Conservation (phyloP, 495 filamentous ascomycete genomes). For the Penicillium paradoxum region DNA sequence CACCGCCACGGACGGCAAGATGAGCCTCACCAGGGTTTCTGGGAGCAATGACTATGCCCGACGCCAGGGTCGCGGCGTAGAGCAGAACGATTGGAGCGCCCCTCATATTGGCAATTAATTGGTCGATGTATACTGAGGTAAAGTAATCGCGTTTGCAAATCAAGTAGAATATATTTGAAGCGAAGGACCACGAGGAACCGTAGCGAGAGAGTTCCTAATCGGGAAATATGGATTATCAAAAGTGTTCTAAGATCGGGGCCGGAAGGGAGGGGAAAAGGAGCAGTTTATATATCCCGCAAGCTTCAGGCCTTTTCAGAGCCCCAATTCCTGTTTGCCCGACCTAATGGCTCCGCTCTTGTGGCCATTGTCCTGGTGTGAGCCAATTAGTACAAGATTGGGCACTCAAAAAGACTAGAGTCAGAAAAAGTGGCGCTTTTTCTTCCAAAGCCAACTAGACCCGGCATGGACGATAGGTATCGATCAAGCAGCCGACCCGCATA, state of each 20-base stretch:
- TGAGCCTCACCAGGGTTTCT: conserved; percentile 10
- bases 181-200: conserved; percentile 21
- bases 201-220: conserved; percentile 27
- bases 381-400: conserved; percentile 9
- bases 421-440: conserved; percentile 8
- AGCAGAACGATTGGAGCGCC: conserved; percentile 16
- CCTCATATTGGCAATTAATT: conserved; percentile 19
- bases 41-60: conserved; percentile 14
- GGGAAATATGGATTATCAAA: not conserved
- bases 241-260: not conserved
- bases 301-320: not conserved
- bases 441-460: conserved; percentile 12
- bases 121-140: not conserved
- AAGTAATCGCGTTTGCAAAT: not conserved
- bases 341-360: not conserved
- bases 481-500: conserved; percentile 4
- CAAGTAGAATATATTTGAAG: conserved; percentile 6
- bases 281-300: not conserved
- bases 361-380: conserved; percentile 5
- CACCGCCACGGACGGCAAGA: conserved; percentile 11
- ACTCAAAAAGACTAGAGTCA: conserved; percentile 5
- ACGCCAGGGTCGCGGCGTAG: conserved; percentile 18
- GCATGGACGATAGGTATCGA: not conserved
- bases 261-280: not conserved
- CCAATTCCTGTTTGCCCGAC: not conserved